Evolutionary conservation across 2,329 filamentous ascomycete genomes (phyloP).

Genomic region (Aspergillus tamarii): DNA sequence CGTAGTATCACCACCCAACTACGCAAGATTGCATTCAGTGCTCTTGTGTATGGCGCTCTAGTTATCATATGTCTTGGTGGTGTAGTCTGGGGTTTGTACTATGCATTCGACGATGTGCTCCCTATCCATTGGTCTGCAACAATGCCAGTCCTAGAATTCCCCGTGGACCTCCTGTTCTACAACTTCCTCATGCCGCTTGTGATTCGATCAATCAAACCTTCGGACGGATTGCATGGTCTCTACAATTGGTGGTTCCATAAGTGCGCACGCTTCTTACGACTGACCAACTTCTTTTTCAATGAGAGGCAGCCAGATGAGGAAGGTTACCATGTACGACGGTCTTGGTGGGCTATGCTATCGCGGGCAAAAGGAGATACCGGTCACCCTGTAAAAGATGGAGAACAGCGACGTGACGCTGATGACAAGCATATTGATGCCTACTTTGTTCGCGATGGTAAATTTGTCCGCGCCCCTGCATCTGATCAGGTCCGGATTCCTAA

Average conservation of each 20-base stretch:
- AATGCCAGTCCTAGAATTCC: conserved; percentile 90
- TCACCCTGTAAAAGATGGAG: conserved; percentile 37
- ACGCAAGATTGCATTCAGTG: conserved; percentile 94
- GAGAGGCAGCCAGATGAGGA: conserved; percentile 82
- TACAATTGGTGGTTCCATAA: conserved; percentile 96
- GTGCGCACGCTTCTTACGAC: conserved; percentile 76
- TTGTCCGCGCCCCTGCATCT: conserved; percentile 89
- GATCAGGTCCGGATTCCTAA: conserved; percentile 95
- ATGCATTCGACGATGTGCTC: conserved; percentile 70
- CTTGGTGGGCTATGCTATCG: conserved; percentile 54
- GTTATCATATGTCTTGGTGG: conserved; percentile 93
- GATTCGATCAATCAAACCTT: conserved; percentile 81
- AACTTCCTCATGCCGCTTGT: conserved; percentile 93
- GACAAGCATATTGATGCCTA: conserved; percentile 49
- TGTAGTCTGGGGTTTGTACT: conserved; percentile 87
- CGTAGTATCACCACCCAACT: conserved; percentile 89
- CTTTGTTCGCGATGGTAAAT: conserved; percentile 74
- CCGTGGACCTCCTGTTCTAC: conserved; percentile 91
- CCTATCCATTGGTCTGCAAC: conserved; percentile 94
- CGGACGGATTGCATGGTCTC: conserved; percentile 78
- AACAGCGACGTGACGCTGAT: conserved; percentile 34
- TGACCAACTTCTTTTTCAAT: conserved; percentile 93
- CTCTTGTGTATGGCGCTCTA: conserved; percentile 89
- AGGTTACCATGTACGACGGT: conserved; percentile 64
- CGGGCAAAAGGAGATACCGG: conserved; percentile 43